These are phyloP conservation scores for Aspergillus fischeri DNA, from an alignment of 2,329 filamentous ascomycete genomes.

Conservation along the genomic window DNA sequence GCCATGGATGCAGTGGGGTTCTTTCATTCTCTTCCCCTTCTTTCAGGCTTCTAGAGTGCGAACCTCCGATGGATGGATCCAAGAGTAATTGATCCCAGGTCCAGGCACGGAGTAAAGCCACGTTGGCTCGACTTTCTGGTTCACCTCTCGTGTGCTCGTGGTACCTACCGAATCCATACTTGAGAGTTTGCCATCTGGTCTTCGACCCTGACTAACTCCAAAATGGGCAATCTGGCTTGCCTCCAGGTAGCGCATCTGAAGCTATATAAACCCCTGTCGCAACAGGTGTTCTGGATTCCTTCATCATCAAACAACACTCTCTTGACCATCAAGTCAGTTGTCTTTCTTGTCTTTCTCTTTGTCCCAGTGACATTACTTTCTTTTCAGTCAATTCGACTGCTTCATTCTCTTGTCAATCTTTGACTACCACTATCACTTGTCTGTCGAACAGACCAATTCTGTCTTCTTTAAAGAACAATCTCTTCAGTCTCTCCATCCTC, in stretches of 20 bases:
- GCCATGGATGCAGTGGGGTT: not conserved
- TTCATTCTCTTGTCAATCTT: not conserved
- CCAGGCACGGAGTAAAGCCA: not conserved
- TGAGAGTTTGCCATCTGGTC: not conserved
- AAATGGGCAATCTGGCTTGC: not conserved
- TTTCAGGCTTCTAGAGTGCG: too few species aligned
- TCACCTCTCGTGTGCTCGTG: not conserved
- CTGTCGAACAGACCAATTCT: not conserved
- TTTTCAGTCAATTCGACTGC: conserved; percentile 1
- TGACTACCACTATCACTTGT: conserved; percentile 1
- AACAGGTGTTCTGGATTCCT: not conserved
- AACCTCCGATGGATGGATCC: not conserved
- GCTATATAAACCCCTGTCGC: conserved; percentile 4
- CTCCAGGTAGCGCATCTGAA: not conserved
- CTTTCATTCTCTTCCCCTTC: not conserved
- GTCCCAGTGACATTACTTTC: conserved; percentile 2
- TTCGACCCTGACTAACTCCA: not conserved
- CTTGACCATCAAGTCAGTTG: not conserved
- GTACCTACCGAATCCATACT: not conserved
- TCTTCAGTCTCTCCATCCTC: conserved; percentile 1
- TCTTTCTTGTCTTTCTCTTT: not conserved
- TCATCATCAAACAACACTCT: not conserved
- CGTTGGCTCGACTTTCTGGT: not conserved
- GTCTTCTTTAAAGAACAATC: not conserved
- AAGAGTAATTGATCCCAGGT: not conserved